Conservation (phyloP, 2,329 filamentous ascomycete species). For the Chalaropsis thielavioides region DNA sequence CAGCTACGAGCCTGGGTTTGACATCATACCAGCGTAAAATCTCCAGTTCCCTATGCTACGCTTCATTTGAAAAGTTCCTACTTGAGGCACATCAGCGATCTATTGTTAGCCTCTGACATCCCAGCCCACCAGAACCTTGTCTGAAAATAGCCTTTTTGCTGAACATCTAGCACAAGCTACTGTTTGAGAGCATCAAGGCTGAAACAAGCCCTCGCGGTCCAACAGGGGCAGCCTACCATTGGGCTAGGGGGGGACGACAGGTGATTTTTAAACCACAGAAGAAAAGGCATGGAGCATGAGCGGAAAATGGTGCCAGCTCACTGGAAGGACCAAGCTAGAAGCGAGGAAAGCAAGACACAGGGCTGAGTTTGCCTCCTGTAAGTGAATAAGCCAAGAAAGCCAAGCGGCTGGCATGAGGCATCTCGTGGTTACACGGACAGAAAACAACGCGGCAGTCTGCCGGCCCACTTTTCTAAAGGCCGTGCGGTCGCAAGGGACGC, state of each 20-base stretch:
- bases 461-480: neutral
- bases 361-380: neutral
- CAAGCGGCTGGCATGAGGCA: neutral
- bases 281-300: neutral
- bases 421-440: neutral
- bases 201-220: neutral
- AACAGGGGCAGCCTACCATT: neutral
- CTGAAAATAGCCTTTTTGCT: neutral
- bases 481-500: neutral
- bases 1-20: neutral
- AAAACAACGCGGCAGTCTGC: neutral
- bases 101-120: neutral
- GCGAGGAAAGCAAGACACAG: neutral
- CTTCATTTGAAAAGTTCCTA: neutral
- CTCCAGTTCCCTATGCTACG: neutral
- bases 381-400: neutral
- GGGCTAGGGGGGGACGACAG: neutral
- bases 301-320: neutral
- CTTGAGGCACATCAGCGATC: neutral
- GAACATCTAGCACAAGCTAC: neutral
- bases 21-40: neutral
- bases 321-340: too few species aligned
- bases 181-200: neutral
- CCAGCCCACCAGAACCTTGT: neutral
- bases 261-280: neutral